Conservation (phyloP, 345 rosid genomes). For the Luvunga scandens region DNA sequence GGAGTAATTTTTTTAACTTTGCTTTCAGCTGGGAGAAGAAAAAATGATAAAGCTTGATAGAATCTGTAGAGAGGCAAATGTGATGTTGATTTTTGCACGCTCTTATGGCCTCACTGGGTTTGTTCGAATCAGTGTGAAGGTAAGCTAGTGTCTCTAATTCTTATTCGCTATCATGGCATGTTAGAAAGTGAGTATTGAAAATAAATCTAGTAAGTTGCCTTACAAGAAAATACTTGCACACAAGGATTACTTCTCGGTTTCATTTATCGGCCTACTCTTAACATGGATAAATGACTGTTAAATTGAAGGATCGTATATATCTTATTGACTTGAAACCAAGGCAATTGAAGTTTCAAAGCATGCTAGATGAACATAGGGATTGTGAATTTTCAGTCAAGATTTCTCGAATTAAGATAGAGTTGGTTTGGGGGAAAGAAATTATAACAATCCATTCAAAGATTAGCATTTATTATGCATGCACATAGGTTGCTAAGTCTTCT, state of each 20-base stretch:
- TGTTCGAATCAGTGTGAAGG: constrained; percentile 90
- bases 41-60: constrained; percentile 82
- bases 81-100: constrained; percentile 87
- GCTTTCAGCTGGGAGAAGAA: constrained; percentile 77
- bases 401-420: not conserved
- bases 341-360: not conserved
- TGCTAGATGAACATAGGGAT: not conserved
- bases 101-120: constrained; percentile 92
- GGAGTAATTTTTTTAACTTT: constrained; percentile 13
- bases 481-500: not conserved
- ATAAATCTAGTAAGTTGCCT: not conserved
- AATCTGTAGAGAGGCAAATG: constrained; percentile 82
- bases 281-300: not conserved
- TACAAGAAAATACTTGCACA: not conserved
- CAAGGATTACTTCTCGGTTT: not conserved
- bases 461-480: not conserved
- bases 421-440: not conserved
- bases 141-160: constrained; percentile 19
- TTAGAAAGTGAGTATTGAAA: not conserved
- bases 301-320: not conserved
- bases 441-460: not conserved
- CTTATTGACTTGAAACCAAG: not conserved
- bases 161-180: not conserved
- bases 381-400: constrained; percentile 1
- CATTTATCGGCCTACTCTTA: not conserved